A percentile compares a stretch with the other conserved stretches of the same genome.
phyloP scores from a whole-genome alignment of 768 basidiomycete species.

The Suillus cothurnatus region DNA sequence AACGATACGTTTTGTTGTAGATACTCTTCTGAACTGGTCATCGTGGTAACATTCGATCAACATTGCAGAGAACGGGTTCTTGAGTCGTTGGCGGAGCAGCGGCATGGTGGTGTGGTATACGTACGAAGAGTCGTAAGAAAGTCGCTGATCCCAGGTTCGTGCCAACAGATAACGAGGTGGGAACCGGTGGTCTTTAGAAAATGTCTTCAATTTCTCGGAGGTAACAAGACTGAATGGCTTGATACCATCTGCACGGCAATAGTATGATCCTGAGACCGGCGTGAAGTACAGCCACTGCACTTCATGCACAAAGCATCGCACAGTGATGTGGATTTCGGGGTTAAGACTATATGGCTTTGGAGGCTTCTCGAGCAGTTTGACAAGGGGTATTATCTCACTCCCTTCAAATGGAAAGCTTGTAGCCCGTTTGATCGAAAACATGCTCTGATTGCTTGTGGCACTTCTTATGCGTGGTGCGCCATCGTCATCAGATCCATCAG shows the following conservation, averaged over 20 bases:
- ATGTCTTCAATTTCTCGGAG: neutral
- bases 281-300: neutral
- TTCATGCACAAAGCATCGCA: constrained; percentile 7
- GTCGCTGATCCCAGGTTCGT: constrained; percentile 3
- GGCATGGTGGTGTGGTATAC: neutral
- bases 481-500: neutral
- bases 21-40: neutral
- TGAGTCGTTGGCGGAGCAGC: constrained; percentile 1
- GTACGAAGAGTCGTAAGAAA: neutral
- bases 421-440: neutral
- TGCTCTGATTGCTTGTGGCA: neutral
- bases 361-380: neutral
- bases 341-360: neutral
- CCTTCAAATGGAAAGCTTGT: neutral
- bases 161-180: neutral
- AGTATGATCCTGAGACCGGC: neutral
- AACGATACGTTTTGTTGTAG: neutral
- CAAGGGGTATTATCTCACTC: neutral
- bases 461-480: neutral
- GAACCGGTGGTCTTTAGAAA: neutral
- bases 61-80: neutral
- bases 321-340: constrained; percentile 4
- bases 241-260: constrained; percentile 1
- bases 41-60: neutral
- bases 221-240: neutral